A percentile compares a stretch with the other conserved stretches of the same genome.
Conservation (phyloP, 2,329 filamentous ascomycete genomes). For the Fusarium solani-melongenae region DNA sequence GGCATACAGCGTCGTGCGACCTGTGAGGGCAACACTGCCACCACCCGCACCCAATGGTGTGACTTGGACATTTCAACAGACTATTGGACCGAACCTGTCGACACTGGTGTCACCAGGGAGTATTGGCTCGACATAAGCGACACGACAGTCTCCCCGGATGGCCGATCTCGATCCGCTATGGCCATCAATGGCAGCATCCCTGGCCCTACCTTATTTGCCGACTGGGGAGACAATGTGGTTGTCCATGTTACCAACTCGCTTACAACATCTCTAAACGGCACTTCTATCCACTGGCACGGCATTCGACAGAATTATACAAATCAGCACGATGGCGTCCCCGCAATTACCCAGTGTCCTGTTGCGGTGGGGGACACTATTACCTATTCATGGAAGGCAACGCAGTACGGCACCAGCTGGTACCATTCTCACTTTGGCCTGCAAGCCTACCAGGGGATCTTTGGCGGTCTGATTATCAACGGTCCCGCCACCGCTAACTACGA, state of each 20-base stretch:
- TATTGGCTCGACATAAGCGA: slow-evolving; percentile 58
- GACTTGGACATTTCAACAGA: slow-evolving; percentile 61
- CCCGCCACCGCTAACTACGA: slow-evolving; percentile 70
- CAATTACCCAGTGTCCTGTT: slow-evolving; percentile 68
- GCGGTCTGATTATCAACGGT: slow-evolving; percentile 71
- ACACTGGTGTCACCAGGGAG: slow-evolving; percentile 63
- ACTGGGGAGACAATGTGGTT: slow-evolving; percentile 62
- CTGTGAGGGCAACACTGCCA: slow-evolving; percentile 42
- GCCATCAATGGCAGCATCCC: slow-evolving; percentile 69
- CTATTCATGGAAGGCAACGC: slow-evolving; percentile 67
- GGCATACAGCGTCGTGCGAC: not conserved
- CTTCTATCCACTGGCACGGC: slow-evolving; percentile 68
- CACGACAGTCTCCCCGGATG: slow-evolving; percentile 57
- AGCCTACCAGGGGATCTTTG: slow-evolving; percentile 66
- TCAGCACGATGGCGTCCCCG: slow-evolving; percentile 67
- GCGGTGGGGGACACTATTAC: slow-evolving; percentile 63
- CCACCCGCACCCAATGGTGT: slow-evolving; percentile 55
- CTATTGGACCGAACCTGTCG: slow-evolving; percentile 52
- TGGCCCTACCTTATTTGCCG: slow-evolving; percentile 66
- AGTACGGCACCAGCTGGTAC: slow-evolving; percentile 72
- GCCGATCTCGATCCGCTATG: slow-evolving; percentile 52
- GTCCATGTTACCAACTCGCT: slow-evolving; percentile 65
- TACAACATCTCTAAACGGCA: slow-evolving; percentile 61
- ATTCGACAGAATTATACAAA: slow-evolving; percentile 68
- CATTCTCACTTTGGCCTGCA: slow-evolving; percentile 66